Percentiles rank a stretch among this genome's conserved stretches.
Evolutionary conservation across 2,329 filamentous ascomycete species (phyloP).

Genomic region (Berkeleyomyces basicola): DNA sequence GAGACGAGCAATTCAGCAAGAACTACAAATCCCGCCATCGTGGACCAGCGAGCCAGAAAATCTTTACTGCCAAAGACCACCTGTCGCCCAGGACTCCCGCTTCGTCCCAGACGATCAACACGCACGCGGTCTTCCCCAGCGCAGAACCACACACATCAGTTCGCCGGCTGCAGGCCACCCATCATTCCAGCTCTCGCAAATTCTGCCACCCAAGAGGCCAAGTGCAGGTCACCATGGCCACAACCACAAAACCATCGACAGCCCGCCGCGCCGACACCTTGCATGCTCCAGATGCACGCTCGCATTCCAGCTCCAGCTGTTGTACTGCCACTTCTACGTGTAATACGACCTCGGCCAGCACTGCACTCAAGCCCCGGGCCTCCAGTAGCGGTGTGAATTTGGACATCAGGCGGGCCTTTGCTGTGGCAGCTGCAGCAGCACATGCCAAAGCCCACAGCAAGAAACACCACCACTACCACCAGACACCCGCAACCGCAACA

Average conservation of each 20-base stretch:
- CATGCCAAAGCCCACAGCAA: constrained; percentile 3
- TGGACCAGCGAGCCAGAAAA: neutral
- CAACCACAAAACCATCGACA: constrained; percentile 5
- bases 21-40: neutral
- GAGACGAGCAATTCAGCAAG: neutral
- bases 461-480: neutral
- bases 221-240: constrained; percentile 3
- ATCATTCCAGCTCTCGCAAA: neutral
- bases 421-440: constrained; percentile 4
- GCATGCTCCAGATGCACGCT: constrained; percentile 8
- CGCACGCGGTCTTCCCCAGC: too few relatives aligned
- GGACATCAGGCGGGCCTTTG: constrained; percentile 13
- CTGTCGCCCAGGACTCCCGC: too few relatives aligned
- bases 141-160: too few relatives aligned
- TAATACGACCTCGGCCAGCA: neutral
- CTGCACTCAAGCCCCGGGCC: constrained; percentile 4
- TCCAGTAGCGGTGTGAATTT: constrained; percentile 8
- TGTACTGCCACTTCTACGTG: neutral
- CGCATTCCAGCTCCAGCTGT: constrained; percentile 5
- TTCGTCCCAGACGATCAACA: too few relatives aligned
- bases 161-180: neutral
- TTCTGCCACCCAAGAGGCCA: neutral
- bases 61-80: too few relatives aligned
- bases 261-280: constrained; percentile 1
- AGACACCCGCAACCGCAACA: neutral